Conservation (phyloP, 805 yeast species). For the Saccharomyces cerevisiae region DNA sequence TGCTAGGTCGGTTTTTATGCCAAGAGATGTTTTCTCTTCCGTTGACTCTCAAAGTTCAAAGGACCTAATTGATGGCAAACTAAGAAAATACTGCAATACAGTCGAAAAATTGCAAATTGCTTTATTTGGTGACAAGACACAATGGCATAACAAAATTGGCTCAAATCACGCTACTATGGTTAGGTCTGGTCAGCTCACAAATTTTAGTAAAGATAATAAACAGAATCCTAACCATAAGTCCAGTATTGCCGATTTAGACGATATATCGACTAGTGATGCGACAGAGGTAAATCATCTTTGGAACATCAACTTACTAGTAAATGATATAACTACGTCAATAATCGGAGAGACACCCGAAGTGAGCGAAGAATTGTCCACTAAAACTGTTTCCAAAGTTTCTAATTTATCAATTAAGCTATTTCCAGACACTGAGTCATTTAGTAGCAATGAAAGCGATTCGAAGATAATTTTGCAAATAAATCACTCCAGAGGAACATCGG, state of each 20-base stretch:
- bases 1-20: constrained; percentile 37
- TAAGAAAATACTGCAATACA: constrained; percentile 29
- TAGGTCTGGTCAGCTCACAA: constrained; percentile 8
- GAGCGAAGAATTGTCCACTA: constrained; percentile 19
- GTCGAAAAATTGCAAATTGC: constrained; percentile 23
- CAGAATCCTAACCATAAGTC: background rate
- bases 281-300: constrained; percentile 28
- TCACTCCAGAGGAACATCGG: constrained; percentile 24
- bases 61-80: constrained; percentile 35
- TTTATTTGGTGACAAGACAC: constrained; percentile 20
- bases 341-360: constrained; percentile 29
- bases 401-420: constrained; percentile 16
- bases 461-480: constrained; percentile 21
- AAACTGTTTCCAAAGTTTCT: constrained; percentile 30
- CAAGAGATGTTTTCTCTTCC: constrained; percentile 31
- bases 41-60: constrained; percentile 30
- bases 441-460: constrained; percentile 11
- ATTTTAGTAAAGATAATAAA: background rate
- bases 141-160: constrained; percentile 20
- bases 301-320: constrained; percentile 19
- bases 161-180: constrained; percentile 15
- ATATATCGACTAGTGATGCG: constrained; percentile 25
- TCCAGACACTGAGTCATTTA: constrained; percentile 20
- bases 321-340: constrained; percentile 22
- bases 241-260: constrained; percentile 6